Percentiles rank a stretch among this genome's conserved stretches.
These are phyloP conservation scores for Spathaspora jeffriesii DNA, from an alignment of 1,139 yeast genomes.

Conservation along the genomic window DNA sequence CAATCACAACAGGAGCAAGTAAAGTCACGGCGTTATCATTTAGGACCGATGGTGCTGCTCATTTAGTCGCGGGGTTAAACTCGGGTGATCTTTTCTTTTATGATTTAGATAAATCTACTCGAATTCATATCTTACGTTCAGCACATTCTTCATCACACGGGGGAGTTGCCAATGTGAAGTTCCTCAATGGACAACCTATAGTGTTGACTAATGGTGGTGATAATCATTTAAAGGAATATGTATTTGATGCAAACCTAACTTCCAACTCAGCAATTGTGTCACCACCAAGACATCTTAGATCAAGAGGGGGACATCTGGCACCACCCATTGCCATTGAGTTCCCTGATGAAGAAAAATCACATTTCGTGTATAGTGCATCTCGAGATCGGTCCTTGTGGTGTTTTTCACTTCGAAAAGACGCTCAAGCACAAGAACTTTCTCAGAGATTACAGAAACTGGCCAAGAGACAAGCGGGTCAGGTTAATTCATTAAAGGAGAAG, in stretches of 20 bases:
- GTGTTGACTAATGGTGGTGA: conserved; percentile 93
- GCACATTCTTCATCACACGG: conserved; percentile 78
- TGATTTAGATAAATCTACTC: conserved; percentile 69
- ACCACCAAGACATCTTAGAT: conserved; percentile 90
- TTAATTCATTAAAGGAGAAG: conserved; percentile 54
- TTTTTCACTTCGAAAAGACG: conserved; percentile 91
- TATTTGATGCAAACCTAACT: conserved; percentile 88
- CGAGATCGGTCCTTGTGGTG: conserved; percentile 88
- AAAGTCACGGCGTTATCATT: conserved; percentile 76
- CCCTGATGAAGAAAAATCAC: conserved; percentile 78
- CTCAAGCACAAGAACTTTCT: conserved; percentile 93
- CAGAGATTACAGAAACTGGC: conserved; percentile 67
- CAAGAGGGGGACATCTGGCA: conserved; percentile 95
- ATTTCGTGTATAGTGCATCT: conserved; percentile 84
- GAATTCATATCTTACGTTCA: conserved; percentile 73
- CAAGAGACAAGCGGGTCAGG: conserved; percentile 60
- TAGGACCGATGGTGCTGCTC: conserved; percentile 89
- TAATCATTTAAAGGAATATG: conserved; percentile 85
- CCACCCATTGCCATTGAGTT: conserved; percentile 83
- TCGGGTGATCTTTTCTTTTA: conserved; percentile 87
- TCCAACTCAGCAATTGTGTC: conserved; percentile 68
- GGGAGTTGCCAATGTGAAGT: conserved; percentile 76
- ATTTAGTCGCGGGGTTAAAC: conserved; percentile 76
- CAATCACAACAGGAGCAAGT: conserved; percentile 57
- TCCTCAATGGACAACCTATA: conserved; percentile 91